Base-by-base conservation (phyloP, 2,329 filamentous ascomycete genomes). In the Trichophyton benhamiae region DNA sequence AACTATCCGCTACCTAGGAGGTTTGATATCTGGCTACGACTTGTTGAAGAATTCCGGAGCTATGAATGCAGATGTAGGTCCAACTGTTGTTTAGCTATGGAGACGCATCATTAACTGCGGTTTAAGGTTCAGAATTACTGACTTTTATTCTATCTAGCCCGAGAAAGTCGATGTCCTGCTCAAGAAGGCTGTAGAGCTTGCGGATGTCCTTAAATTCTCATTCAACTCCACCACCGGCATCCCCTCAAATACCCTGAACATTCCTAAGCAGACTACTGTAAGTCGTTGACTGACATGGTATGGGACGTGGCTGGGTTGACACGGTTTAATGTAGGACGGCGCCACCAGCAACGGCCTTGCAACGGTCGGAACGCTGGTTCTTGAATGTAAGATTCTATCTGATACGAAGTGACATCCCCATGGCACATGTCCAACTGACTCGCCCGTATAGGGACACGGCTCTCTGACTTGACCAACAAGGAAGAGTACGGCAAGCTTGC, bases 1-100 rank as follows among this genome's bases (percentile, higher is more conserved):
- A 0, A 96, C 89, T 0, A 95, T 96, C 69, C 85, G 91, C 30
- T 95, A 95, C 68, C 76, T 96, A 0, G 91, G 83, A 8, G 91
- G 90, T 15, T 79, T 96, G 67, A 70, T 96, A 7, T 88, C 90
- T 1, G 88, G 86, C 3, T 80, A 80, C 66, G 79, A 80, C 63
- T 79, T 96, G 57, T 76, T 95, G 55, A 85, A 77, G 0, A 88
- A 87, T 0, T 87, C 87, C 17, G 75, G 78, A 15, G 65, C 79
- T 36, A 74, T 86, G 13, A 78, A 79, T 53, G 68, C 73, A 7
- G 75, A 81, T 62, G 70, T 71, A 66, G 63, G 66, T 36, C 11
- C n/a, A 11, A 55, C 13, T 55, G 5, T 30, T 8, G 3, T 33
- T 27, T 20, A 30, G 22, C 7, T n/a, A 15, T 27, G 22, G 9